Conservation (phyloP, 2,329 filamentous ascomycete genomes). For the Aspergillus quadrilineatus region DNA sequence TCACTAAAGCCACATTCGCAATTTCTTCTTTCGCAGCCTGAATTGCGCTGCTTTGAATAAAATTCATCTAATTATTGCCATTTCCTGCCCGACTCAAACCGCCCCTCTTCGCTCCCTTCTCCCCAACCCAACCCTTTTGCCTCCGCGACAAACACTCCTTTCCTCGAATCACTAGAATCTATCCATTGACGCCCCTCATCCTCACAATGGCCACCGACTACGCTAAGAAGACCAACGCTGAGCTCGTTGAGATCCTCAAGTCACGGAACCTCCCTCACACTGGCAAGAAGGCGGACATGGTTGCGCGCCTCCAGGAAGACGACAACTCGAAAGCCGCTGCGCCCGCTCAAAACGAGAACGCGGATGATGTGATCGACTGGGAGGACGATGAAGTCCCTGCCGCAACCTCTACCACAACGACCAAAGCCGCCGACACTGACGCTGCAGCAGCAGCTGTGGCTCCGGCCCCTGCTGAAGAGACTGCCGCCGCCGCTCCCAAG, state of each 20-base stretch:
- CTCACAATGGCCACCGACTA: slow-evolving; percentile 45
- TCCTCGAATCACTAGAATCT: not conserved
- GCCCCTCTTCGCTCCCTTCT: not conserved
- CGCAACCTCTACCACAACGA: slow-evolving; percentile 21
- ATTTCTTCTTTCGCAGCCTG: not conserved
- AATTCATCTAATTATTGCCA: not conserved
- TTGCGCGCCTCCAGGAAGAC: slow-evolving; percentile 48
- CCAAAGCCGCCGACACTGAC: slow-evolving; percentile 33
- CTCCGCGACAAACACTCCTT: not conserved
- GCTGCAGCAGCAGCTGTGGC: slow-evolving; percentile 25
- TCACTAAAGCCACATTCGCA: not conserved
- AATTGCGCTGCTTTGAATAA: not conserved
- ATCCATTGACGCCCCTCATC: not conserved
- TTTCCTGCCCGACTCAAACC: not conserved
- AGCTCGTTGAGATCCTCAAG: slow-evolving; percentile 52
- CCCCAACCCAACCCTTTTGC: not conserved
- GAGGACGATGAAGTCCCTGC: slow-evolving; percentile 42
- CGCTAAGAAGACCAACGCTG: slow-evolving; percentile 51
- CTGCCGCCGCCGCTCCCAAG: slow-evolving; percentile 24
- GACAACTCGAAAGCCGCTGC: slow-evolving; percentile 32
- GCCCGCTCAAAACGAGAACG: slow-evolving; percentile 26
- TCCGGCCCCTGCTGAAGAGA: not conserved
- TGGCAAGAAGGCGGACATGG: slow-evolving; percentile 52
- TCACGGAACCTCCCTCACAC: slow-evolving; percentile 47
- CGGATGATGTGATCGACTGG: slow-evolving; percentile 49